Base-by-base conservation (phyloP, 768 basidiomycete genomes). In the Crucibulum laeve region DNA sequence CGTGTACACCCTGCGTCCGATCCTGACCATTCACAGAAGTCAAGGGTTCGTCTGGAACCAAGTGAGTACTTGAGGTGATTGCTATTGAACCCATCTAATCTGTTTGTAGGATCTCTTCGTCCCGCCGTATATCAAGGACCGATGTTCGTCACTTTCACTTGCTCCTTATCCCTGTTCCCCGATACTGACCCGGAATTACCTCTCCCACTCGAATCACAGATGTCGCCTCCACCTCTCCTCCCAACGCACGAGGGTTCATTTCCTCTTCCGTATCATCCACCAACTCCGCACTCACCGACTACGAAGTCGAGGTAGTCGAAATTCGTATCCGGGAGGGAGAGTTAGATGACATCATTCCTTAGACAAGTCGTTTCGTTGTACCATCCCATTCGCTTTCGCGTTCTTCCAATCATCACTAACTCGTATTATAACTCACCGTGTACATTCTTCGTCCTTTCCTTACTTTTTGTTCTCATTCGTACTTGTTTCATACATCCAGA, bases 11-110 rank as follows among this genome's bases (percentile, higher is more conserved):
- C 76, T 89, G 33, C 78, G 89, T 14, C 89, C 89, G 25, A 91
- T 91, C 61, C 60, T 91, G 60, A 91, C 89, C 32, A 91, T 91
- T 43, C 88, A 91, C 58, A 74, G 75, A 58, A 89, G 87, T 53
- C 87, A 91, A 62, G 89, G 89, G 10, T 91, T 91, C 54, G 89
- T 91, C 1, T 91, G 89, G 89, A 91, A 91, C 55, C 89, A 91
- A 74, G 88, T 87, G 41, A 38, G 80, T 63, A 40, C 15, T 22
- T n/a, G 28, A n/a, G 18, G 14, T 33, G 30, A 40, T 3, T 25
- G 22, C 33, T 36, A 7, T 40, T 35, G 14, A 28, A 47, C 43
- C 50, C 25, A 47, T 46, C 22, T 40, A 30, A 35, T 34, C 32
- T 42, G 15, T 33, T 41, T 38, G 22, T 48, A 91, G 88, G 89